These are phyloP conservation scores for Meredithiella fracta DNA, from an alignment of 2,329 filamentous ascomycete species.

Conservation along the genomic window DNA sequence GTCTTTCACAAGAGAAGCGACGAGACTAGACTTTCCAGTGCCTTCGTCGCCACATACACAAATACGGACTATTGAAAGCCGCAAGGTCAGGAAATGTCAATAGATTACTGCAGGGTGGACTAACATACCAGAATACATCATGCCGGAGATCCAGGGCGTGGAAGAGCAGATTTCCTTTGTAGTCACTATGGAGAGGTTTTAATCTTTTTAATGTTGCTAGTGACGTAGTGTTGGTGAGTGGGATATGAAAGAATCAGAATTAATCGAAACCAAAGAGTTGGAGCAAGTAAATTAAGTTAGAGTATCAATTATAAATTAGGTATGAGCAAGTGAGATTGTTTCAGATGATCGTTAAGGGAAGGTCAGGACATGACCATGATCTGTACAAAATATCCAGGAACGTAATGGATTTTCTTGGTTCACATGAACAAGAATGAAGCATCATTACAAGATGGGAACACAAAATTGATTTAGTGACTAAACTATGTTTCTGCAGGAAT, in stretches of 20 bases:
- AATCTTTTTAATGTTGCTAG: background rate
- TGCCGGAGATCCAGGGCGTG: background rate
- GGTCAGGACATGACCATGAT: background rate
- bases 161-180: background rate
- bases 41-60: conserved; percentile 94
- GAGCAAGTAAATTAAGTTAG: background rate
- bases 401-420: background rate
- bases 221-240: background rate
- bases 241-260: background rate
- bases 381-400: background rate
- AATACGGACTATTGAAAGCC: conserved; percentile 52
- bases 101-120: background rate
- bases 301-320: too few relatives aligned
- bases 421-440: background rate
- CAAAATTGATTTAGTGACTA: background rate
- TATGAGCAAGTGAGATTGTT: too few relatives aligned
- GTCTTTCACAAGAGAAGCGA: conserved; percentile 91
- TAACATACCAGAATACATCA: conserved; percentile 1
- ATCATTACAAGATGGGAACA: background rate
- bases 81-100: background rate
- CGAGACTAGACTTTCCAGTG: conserved; percentile 84
- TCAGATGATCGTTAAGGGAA: background rate
- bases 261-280: background rate
- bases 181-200: background rate
- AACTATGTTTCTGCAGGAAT: background rate